Evolutionary conservation across 768 basidiomycete species (phyloP).

Genomic region (Holtermanniella nyarrowii): DNA sequence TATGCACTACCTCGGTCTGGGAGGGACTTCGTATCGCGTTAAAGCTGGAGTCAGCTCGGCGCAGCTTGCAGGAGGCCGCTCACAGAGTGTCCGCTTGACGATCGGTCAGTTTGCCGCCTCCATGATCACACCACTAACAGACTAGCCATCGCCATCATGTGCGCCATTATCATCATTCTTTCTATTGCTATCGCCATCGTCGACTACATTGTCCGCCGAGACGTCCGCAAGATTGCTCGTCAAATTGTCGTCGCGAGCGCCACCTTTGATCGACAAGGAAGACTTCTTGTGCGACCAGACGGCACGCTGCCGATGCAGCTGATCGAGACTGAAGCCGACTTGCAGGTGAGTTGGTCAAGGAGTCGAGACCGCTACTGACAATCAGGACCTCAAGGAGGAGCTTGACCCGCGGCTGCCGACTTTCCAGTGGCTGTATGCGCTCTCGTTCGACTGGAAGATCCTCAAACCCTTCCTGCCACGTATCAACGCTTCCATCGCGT

Average conservation of each 20-base stretch:
- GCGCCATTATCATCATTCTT: constrained; percentile 34
- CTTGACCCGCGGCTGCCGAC: constrained; percentile 38
- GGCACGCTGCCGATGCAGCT: constrained; percentile 41
- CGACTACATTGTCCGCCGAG: constrained; percentile 22
- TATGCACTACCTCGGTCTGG: constrained; percentile 42
- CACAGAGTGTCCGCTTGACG: constrained; percentile 29
- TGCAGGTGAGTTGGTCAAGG: constrained; percentile 18
- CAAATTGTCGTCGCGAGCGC: constrained; percentile 39
- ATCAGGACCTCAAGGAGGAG: constrained; percentile 30
- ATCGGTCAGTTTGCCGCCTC: constrained; percentile 21
- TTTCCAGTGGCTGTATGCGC: constrained; percentile 42
- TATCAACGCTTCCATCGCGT: constrained; percentile 23
- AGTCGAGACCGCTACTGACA: constrained; percentile 1
- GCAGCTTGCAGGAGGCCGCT: constrained; percentile 15
- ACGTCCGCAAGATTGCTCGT: constrained; percentile 26
- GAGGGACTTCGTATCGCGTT: constrained; percentile 35
- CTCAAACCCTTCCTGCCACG: constrained; percentile 37
- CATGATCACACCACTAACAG: neutral
- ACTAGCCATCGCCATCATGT: constrained; percentile 41
- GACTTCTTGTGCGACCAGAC: constrained; percentile 38
- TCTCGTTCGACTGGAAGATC: constrained; percentile 40
- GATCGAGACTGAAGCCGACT: constrained; percentile 38
- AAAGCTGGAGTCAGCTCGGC: constrained; percentile 11
- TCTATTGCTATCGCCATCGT: constrained; percentile 28
- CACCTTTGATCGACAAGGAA: constrained; percentile 38